Percentiles rank a stretch among this genome's conserved stretches.
phyloP scores from a whole-genome alignment of 805 yeast genomes.

The Ogataea haglerorum region DNA sequence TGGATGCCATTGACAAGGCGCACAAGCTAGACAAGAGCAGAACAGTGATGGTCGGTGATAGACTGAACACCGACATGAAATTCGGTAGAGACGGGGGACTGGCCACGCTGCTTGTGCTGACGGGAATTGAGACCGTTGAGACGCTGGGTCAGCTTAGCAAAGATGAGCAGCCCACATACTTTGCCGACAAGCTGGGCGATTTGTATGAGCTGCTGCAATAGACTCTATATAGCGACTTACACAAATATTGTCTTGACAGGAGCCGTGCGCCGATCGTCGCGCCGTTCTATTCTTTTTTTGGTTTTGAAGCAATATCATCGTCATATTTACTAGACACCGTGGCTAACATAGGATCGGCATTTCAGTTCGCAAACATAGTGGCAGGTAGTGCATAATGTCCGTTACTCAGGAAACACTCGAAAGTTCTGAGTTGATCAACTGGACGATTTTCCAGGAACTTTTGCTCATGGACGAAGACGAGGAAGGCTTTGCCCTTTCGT shows the following conservation, averaged over 20 bases:
- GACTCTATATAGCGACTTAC: not conserved
- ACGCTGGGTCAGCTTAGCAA: slow-evolving; percentile 43
- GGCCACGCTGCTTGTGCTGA: slow-evolving; percentile 80
- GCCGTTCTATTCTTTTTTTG: not conserved
- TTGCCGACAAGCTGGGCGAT: slow-evolving; percentile 73
- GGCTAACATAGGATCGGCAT: not conserved
- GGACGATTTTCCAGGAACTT: slow-evolving; percentile 85
- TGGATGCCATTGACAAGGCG: slow-evolving; percentile 79
- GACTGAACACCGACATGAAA: slow-evolving; percentile 91
- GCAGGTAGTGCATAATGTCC: slow-evolving; percentile 9
- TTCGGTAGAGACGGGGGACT: slow-evolving; percentile 88
- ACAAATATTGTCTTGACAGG: not conserved
- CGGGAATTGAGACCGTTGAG: slow-evolving; percentile 84
- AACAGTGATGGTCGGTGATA: slow-evolving; percentile 92
- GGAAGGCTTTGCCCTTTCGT: slow-evolving; percentile 77
- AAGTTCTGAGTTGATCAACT: slow-evolving; percentile 69
- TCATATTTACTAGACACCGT: not conserved
- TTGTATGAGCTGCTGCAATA: slow-evolving; percentile 48
- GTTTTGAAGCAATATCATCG: not conserved
- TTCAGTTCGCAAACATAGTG: not conserved
- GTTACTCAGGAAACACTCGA: slow-evolving; percentile 33
- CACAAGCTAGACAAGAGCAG: slow-evolving; percentile 51
- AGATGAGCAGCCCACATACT: slow-evolving; percentile 57
- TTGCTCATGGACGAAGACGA: slow-evolving; percentile 96
- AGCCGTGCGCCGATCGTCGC: slow-evolving; percentile 3